Evolutionary conservation across 1,284 basidiomycete genomes (phyloP).

Genomic region (Ustilago crameri): DNA sequence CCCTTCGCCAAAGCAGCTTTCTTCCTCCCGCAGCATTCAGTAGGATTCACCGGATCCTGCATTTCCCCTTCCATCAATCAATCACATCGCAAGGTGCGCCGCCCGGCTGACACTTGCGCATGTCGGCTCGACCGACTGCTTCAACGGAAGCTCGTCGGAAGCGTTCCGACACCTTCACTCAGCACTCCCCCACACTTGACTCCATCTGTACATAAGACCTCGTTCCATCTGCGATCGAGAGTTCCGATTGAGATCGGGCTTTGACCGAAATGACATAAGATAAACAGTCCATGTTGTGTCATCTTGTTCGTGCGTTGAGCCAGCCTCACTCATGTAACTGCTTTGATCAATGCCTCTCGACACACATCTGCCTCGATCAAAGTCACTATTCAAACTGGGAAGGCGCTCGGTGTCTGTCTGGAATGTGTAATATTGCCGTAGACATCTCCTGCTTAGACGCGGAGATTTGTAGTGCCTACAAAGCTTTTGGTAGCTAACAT

Average conservation of each 20-base stretch:
- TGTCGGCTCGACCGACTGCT: neutral
- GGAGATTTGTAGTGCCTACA: constrained; percentile 3
- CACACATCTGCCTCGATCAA: no score
- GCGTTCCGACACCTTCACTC: neutral
- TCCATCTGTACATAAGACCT: neutral
- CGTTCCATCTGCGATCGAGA: neutral
- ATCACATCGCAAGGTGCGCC: no score
- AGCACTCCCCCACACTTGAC: neutral
- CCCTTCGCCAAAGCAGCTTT: neutral
- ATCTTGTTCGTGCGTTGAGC: no score
- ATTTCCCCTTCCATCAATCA: neutral
- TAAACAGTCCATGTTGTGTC: constrained; percentile 1
- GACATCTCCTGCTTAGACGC: constrained; percentile 1
- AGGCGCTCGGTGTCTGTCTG: constrained; percentile 14
- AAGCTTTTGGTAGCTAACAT: constrained; percentile 33
- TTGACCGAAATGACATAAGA: neutral
- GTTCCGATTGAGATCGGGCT: neutral
- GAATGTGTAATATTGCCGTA: constrained; percentile 30
- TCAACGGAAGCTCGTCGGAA: no score
- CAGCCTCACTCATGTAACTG: no score
- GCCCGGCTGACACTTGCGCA: neutral
- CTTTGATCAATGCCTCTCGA: no score
- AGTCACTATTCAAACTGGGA: no score
- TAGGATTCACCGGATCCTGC: constrained; percentile 5
- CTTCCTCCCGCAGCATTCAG: constrained; percentile 8